Conservation (phyloP, 2,329 filamentous ascomycete genomes). For the Paramyrothecium roridum region DNA sequence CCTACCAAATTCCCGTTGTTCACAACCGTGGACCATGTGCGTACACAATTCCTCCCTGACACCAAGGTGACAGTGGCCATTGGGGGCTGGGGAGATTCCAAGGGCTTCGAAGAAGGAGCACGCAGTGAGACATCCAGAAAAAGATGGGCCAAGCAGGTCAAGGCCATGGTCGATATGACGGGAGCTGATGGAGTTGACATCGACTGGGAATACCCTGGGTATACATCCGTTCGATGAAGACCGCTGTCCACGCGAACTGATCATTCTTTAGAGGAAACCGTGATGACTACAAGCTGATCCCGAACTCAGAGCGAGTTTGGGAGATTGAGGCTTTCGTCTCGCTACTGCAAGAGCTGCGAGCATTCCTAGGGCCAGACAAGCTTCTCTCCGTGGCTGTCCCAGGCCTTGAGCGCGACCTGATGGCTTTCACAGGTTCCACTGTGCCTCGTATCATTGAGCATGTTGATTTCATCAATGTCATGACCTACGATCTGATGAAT, state of each 20-base stretch:
- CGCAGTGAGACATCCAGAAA: constrained; percentile 46
- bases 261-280: constrained; percentile 56
- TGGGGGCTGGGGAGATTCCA: constrained; percentile 70
- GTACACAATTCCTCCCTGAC: constrained; percentile 42
- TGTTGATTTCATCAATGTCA: constrained; percentile 66
- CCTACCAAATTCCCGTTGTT: constrained; percentile 48
- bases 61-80: constrained; percentile 69
- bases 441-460: constrained; percentile 54
- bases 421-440: constrained; percentile 59
- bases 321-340: constrained; percentile 63
- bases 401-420: constrained; percentile 61
- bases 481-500: constrained; percentile 72
- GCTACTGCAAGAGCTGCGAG: constrained; percentile 56
- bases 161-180: constrained; percentile 56
- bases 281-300: constrained; percentile 63
- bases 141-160: constrained; percentile 62
- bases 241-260: not conserved
- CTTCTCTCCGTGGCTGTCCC: constrained; percentile 68
- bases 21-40: constrained; percentile 44
- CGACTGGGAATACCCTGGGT: constrained; percentile 64
- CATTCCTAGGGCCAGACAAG: constrained; percentile 52
- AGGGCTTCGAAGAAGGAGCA: constrained; percentile 59
- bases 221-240: constrained; percentile 4
- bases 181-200: constrained; percentile 64
- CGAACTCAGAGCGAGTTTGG: constrained; percentile 56